A percentile compares a stretch with the other conserved stretches of the same genome.
phyloP scores from a whole-genome alignment of 805 yeast genomes.

The Saccharomycopsis vini region DNA sequence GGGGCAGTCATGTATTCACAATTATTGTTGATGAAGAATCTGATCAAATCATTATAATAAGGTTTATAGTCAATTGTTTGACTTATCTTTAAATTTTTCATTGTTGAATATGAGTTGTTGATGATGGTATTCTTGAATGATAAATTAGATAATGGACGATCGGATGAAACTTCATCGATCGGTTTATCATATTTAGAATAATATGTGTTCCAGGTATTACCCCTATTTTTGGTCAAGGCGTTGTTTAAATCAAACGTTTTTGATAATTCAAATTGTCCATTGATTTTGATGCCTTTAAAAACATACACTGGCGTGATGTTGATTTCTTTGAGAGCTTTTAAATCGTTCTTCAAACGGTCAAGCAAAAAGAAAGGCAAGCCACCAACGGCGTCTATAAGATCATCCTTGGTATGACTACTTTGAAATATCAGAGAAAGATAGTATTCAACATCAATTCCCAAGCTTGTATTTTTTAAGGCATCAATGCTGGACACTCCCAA shows the following conservation, averaged over 20 bases:
- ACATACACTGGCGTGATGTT: slow-evolving; percentile 75
- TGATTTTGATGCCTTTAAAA: slow-evolving; percentile 55
- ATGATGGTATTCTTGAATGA: neutral
- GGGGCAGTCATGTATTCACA: slow-evolving; percentile 75
- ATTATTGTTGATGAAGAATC: slow-evolving; percentile 43
- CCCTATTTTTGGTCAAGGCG: slow-evolving; percentile 22
- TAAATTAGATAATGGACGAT: neutral
- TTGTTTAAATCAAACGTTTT: slow-evolving; percentile 14
- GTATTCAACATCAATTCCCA: slow-evolving; percentile 25
- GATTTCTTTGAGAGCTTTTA: slow-evolving; percentile 48
- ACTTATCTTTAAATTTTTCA: no score
- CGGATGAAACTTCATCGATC: neutral
- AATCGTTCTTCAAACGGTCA: slow-evolving; percentile 49
- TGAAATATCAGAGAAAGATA: slow-evolving; percentile 53
- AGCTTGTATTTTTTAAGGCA: slow-evolving; percentile 27
- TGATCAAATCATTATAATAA: slow-evolving; percentile 46
- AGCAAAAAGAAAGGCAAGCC: slow-evolving; percentile 65
- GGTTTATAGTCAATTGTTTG: slow-evolving; percentile 39
- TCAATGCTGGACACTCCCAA: slow-evolving; percentile 11
- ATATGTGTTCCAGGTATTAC: slow-evolving; percentile 38
- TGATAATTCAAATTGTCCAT: slow-evolving; percentile 24
- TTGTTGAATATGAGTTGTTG: slow-evolving; percentile 30
- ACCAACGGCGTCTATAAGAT: slow-evolving; percentile 69
- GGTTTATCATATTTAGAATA: slow-evolving; percentile 21
- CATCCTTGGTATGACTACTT: slow-evolving; percentile 31